Evolutionary conservation across 1,139 yeast genomes (phyloP).

Genomic region (Suhomyces chickasaworum): DNA sequence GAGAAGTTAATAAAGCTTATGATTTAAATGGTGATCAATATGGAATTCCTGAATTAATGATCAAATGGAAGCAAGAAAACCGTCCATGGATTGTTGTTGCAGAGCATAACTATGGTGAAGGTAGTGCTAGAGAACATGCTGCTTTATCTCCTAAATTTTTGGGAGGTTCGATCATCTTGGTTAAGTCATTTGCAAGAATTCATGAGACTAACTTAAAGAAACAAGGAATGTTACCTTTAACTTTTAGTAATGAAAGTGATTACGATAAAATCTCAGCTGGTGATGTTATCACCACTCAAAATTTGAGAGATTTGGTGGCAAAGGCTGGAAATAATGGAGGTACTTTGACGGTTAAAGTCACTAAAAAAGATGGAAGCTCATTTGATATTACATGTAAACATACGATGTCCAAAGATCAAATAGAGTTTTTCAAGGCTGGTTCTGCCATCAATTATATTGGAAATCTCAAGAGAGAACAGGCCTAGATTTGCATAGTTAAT

Average conservation of each 20-base stretch:
- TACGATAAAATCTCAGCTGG: conserved; percentile 79
- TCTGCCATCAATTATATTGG: conserved; percentile 95
- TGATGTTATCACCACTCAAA: conserved; percentile 77
- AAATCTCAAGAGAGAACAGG: conserved; percentile 46
- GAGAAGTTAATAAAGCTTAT: conserved; percentile 87
- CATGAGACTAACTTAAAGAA: conserved; percentile 57
- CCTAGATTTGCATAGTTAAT: conserved; percentile 7
- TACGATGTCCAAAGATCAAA: conserved; percentile 95
- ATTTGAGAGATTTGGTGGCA: conserved; percentile 74
- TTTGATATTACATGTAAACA: conserved; percentile 80
- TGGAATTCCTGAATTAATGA: conserved; percentile 95
- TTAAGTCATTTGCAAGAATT: conserved; percentile 96
- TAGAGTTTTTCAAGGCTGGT: conserved; percentile 95
- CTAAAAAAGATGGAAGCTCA: conserved; percentile 71
- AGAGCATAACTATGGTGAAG: conserved; percentile 98
- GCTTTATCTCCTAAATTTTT: conserved; percentile 93
- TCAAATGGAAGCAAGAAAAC: conserved; percentile 82
- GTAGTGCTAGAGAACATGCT: conserved; percentile 98
- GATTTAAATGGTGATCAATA: conserved; percentile 79
- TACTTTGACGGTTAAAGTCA: conserved; percentile 64
- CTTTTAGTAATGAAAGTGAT: conserved; percentile 86
- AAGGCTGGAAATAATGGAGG: conserved; percentile 91
- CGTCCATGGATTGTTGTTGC: conserved; percentile 96
- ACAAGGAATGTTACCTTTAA: conserved; percentile 94
- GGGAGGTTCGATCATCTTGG: conserved; percentile 86